phyloP scores from a whole-genome alignment of 2,329 filamentous ascomycete genomes.

The Fusarium continuum region DNA sequence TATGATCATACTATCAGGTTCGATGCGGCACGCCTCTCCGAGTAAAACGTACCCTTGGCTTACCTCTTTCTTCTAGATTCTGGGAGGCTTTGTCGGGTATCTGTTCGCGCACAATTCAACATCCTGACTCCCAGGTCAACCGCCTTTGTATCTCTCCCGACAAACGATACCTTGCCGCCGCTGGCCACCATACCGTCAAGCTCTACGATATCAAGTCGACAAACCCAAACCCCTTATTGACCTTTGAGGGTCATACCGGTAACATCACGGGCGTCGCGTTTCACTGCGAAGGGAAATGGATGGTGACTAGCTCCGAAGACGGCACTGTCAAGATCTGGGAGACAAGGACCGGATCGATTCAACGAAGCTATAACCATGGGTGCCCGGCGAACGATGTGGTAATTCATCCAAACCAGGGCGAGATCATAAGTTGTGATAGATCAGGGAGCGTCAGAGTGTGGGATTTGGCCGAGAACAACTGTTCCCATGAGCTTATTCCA shows the following conservation, averaged over 20 bases:
- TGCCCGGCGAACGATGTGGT: slow-evolving; percentile 95
- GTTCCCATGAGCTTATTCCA: slow-evolving; percentile 93
- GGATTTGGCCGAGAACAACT: slow-evolving; percentile 97
- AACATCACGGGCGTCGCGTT: slow-evolving; percentile 98
- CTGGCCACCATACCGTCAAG: slow-evolving; percentile 84
- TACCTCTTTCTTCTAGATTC: slow-evolving; percentile 67
- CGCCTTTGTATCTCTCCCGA: slow-evolving; percentile 97
- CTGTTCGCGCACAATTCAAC: slow-evolving; percentile 96
- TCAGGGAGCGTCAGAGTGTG: slow-evolving; percentile 93
- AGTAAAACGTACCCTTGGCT: slow-evolving; percentile 22
- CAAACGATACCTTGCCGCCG: slow-evolving; percentile 93
- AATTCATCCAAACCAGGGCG: slow-evolving; percentile 98
- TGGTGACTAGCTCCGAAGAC: slow-evolving; percentile 98
- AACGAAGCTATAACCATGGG: slow-evolving; percentile 92
- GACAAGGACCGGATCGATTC: slow-evolving; percentile 83
- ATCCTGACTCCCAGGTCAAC: slow-evolving; percentile 98
- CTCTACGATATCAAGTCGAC: slow-evolving; percentile 98
- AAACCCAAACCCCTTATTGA: slow-evolving; percentile 92
- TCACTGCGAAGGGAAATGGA: slow-evolving; percentile 99
- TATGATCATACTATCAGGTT: slow-evolving; percentile 72
- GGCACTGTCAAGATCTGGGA: slow-evolving; percentile 98
- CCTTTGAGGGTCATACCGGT: slow-evolving; percentile 93
- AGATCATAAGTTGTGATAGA: slow-evolving; percentile 95
- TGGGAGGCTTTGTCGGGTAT: slow-evolving; percentile 99
- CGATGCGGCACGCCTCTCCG: slow-evolving; percentile 32